Evolutionary conservation across 106 monocot species (phyloP).

Genomic region (Amphibolis antarctica): DNA sequence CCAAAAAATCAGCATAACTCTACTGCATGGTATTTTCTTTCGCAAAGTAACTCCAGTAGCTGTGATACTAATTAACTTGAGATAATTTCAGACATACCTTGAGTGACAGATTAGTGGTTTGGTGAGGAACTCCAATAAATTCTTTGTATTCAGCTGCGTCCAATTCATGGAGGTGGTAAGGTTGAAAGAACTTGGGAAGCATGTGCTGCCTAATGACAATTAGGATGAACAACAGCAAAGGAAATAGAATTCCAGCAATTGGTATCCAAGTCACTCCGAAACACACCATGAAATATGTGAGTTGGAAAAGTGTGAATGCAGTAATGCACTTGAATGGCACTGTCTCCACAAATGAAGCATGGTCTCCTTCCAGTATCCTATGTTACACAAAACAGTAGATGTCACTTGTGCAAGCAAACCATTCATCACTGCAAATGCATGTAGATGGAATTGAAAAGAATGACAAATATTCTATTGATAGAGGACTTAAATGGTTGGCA

Average conservation of each 20-base stretch:
- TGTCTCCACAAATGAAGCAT: slow-evolving; percentile 71
- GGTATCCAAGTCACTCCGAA: slow-evolving; percentile 97
- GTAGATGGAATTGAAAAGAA: neutral
- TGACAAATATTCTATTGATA: neutral
- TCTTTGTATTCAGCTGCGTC: slow-evolving; percentile 97
- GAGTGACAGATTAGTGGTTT: slow-evolving; percentile 25
- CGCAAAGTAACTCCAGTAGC: too few species aligned
- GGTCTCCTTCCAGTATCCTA: slow-evolving; percentile 74
- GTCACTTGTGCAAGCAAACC: too few species aligned
- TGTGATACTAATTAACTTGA: neutral
- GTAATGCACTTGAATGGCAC: slow-evolving; percentile 57
- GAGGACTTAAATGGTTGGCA: too few species aligned
- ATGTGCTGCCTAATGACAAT: slow-evolving; percentile 70
- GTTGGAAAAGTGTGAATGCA: slow-evolving; percentile 63
- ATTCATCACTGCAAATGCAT: too few species aligned
- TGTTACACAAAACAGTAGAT: neutral
- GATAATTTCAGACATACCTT: slow-evolving; percentile 15
- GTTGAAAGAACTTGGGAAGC: slow-evolving; percentile 64
- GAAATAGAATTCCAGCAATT: slow-evolving; percentile 79
- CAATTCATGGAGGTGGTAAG: slow-evolving; percentile 44
- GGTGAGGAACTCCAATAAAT: slow-evolving; percentile 38
- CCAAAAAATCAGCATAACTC: neutral
- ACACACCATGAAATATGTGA: slow-evolving; percentile 55
- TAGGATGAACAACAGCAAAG: slow-evolving; percentile 71
- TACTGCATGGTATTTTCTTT: neutral